Conservation (phyloP, 306 rosid genomes). For the Corylus heterophylla region DNA sequence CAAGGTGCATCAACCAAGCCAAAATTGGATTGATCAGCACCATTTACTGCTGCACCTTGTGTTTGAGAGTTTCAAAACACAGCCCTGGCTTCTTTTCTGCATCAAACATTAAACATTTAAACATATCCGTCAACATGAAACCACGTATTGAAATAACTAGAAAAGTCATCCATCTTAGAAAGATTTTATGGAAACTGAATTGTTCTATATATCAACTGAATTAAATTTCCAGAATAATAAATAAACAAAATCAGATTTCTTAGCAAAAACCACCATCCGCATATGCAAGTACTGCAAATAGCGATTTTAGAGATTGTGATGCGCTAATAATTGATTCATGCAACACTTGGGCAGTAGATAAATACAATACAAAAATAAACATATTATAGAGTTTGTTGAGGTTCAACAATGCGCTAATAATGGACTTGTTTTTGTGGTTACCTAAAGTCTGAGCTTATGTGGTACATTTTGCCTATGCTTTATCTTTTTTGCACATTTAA, state of each 20-base stretch:
- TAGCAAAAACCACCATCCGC: not conserved
- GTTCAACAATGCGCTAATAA: too few species aligned
- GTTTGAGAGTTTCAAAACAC: constrained; percentile 52
- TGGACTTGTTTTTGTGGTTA: too few species aligned
- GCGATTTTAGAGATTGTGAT: too few species aligned
- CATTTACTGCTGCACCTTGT: constrained; percentile 48
- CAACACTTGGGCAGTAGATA: too few species aligned
- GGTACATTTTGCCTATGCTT: too few species aligned
- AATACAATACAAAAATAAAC: too few species aligned
- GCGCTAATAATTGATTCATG: too few species aligned
- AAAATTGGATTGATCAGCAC: constrained; percentile 47
- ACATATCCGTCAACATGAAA: not conserved
- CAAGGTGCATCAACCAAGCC: constrained; percentile 25
- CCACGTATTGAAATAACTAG: not conserved
- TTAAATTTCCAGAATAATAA: too few species aligned
- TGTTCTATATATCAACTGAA: not conserved
- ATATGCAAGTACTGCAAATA: too few species aligned
- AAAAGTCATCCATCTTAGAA: not conserved
- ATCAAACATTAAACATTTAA: not conserved
- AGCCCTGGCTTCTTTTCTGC: constrained; percentile 55
- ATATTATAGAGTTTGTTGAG: too few species aligned
- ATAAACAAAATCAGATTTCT: not conserved
- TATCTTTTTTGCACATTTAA: too few species aligned
- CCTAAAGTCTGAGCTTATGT: too few species aligned
- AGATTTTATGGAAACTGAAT: not conserved